Evolutionary conservation across 1,284 basidiomycete species (phyloP), one percentile per base, ranked within the genome.

Genomic region (Cutaneotrichosporon sp.): DNA sequence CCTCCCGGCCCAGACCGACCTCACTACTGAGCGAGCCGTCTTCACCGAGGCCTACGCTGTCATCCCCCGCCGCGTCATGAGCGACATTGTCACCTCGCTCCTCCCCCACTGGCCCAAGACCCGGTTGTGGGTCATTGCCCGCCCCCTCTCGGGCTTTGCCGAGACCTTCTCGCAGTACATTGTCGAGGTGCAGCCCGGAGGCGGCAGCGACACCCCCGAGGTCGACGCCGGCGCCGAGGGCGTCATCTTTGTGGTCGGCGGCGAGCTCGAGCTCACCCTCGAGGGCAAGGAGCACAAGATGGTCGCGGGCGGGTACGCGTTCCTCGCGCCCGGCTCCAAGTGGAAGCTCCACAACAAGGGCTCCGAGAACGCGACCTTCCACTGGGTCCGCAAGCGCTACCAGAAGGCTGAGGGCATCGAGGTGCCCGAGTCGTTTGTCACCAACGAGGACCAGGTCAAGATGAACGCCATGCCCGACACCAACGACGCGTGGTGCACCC

Each of bases 71-170:
- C 38, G 38, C 18, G 38, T 42, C 18, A 42, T 42, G 38, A 42
- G 38, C 18, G 38, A 42, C 18, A 42, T 42, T 42, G 38, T 42
- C 38, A 42, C 38, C 38, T 42, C 38, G 7, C 7, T 42, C 38
- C 38, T 42, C 38, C 38, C 38, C 38, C 38, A 42, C 38, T 42
- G 38, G 38, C 18, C 38, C 38, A 42, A 42, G 38, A 42, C 38
- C 18, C 16, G 38, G 38, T n/a, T 42, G 38, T 42, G 38, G 38
- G 38, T 42, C 38, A 42, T 42, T 9, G 38, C 38, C 38, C 38
- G 38, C 38, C 38, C 38, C 18, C 38, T 42, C 2, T 42, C 38
- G 0, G 38, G 38, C 38, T 42, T 42, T 9, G 38, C 38, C 16
- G 38, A 42, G 38, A 42, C 38, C 5, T 42, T 42, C 38, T 42